phyloP scores from a whole-genome alignment of 441 rosid genomes.

The Croton laevigatus region DNA sequence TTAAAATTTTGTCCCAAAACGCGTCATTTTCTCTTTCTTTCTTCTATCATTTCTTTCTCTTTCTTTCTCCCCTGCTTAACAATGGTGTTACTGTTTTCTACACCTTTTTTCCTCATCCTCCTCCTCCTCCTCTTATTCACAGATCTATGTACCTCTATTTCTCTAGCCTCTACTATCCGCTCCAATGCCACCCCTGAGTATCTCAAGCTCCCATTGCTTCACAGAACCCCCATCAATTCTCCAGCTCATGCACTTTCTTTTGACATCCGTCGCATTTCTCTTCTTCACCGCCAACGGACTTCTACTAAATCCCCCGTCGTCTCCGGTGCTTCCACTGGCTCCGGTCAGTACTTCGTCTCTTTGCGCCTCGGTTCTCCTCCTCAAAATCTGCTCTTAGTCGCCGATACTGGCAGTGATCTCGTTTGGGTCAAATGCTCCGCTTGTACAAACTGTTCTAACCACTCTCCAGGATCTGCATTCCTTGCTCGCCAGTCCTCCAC shows the following conservation, averaged over 20 bases:
- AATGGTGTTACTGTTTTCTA: slow-evolving; percentile 20
- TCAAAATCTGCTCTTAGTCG: slow-evolving; percentile 61
- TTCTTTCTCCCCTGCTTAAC: background rate
- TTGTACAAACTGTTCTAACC: slow-evolving; percentile 58
- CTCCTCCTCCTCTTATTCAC: slow-evolving; percentile 22
- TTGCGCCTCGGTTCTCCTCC: slow-evolving; percentile 76
- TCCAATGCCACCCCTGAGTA: slow-evolving; percentile 29
- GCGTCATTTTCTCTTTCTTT: slow-evolving; percentile 1
- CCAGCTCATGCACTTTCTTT: slow-evolving; percentile 40
- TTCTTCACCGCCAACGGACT: slow-evolving; percentile 26
- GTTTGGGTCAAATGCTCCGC: slow-evolving; percentile 81
- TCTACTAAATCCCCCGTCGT: slow-evolving; percentile 47
- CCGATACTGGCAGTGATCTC: slow-evolving; percentile 84
- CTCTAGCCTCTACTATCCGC: background rate
- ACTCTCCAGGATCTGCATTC: slow-evolving; percentile 52
- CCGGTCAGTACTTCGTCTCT: slow-evolving; percentile 79
- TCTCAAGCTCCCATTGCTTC: slow-evolving; percentile 63
- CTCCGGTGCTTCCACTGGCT: slow-evolving; percentile 71
- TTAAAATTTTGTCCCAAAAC: background rate
- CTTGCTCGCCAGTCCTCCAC: slow-evolving; percentile 71
- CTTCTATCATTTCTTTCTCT: background rate
- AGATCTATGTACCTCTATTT: slow-evolving; percentile 27
- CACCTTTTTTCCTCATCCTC: no score
- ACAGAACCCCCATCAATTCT: slow-evolving; percentile 40
- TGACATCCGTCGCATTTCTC: slow-evolving; percentile 49